These are phyloP conservation scores for Penicillium sp. DNA, from an alignment of 2,329 filamentous ascomycete genomes.

Conservation along the genomic window DNA sequence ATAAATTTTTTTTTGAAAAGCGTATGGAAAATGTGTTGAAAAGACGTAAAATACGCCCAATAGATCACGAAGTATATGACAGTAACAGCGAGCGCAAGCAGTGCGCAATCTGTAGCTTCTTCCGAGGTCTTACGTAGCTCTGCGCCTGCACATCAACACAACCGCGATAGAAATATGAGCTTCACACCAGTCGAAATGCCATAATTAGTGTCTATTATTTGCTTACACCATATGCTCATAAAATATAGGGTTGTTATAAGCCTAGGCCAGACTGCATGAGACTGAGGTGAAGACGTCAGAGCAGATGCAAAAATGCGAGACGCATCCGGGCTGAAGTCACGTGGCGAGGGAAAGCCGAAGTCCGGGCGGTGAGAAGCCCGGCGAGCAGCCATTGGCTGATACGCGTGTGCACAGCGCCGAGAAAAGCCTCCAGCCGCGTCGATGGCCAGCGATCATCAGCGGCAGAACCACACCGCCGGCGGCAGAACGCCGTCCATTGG, in stretches of 20 bases:
- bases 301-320: not conserved
- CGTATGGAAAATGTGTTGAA: not conserved
- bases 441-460: slow-evolving; percentile 9
- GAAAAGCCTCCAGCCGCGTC: slow-evolving; percentile 9
- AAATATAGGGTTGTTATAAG: too few relatives aligned
- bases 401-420: slow-evolving; percentile 1
- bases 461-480: slow-evolving; percentile 12
- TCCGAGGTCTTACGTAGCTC: not conserved
- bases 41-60: not conserved
- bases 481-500: slow-evolving; percentile 8
- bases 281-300: not conserved
- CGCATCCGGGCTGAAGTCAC: slow-evolving; percentile 14
- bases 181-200: too few relatives aligned
- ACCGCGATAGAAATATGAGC: not conserved
- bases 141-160: not conserved
- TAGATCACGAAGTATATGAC: too few relatives aligned
- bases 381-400: slow-evolving; percentile 3
- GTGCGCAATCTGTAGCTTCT: not conserved
- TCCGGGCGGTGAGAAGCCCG: slow-evolving; percentile 2
- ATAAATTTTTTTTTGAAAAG: not conserved
- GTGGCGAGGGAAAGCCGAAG: slow-evolving; percentile 9
- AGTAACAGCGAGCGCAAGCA: not conserved
- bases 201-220: too few relatives aligned
- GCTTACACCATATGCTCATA: too few relatives aligned
- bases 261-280: not conserved